Evolutionary conservation across 257 asterid genomes (phyloP).

Genomic region (Datura wrightii): DNA sequence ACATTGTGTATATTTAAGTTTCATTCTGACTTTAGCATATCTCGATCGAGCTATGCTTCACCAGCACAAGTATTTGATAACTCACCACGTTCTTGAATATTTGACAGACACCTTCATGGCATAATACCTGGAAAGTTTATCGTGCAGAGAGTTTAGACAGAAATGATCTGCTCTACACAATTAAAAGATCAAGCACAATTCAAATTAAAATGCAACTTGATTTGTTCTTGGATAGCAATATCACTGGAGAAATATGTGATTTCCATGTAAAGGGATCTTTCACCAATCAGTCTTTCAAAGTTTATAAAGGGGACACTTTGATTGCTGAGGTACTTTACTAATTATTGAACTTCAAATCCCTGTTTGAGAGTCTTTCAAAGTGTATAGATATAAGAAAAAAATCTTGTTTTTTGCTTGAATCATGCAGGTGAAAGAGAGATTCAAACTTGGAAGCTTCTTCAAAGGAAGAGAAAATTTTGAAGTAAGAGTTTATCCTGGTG

Average conservation of each 20-base stretch:
- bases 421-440: constrained; percentile 51
- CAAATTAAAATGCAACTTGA: constrained; percentile 51
- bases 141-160: constrained; percentile 41
- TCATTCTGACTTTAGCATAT: not conserved
- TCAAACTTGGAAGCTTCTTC: constrained; percentile 44
- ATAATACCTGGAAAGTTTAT: constrained; percentile 50
- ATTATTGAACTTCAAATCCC: not conserved
- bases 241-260: constrained; percentile 40
- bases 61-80: not conserved
- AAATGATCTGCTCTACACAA: constrained; percentile 44
- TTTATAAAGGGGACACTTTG: constrained; percentile 48
- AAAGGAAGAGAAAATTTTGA: constrained; percentile 47
- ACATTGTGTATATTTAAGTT: not conserved
- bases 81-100: not conserved
- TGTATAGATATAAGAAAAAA: not conserved
- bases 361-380: not conserved
- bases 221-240: constrained; percentile 51
- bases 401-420: not conserved
- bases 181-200: constrained; percentile 42
- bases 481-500: constrained; percentile 62
- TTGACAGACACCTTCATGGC: constrained; percentile 42
- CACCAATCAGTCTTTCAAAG: constrained; percentile 49
- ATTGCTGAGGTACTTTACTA: constrained; percentile 51
- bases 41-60: not conserved
- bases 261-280: constrained; percentile 53